Evolutionary conservation across 192 early-diverging fungal genomes (phyloP), one percentile per base, ranked within the genome.

Genomic region (Martensiomyces pterosporus): DNA sequence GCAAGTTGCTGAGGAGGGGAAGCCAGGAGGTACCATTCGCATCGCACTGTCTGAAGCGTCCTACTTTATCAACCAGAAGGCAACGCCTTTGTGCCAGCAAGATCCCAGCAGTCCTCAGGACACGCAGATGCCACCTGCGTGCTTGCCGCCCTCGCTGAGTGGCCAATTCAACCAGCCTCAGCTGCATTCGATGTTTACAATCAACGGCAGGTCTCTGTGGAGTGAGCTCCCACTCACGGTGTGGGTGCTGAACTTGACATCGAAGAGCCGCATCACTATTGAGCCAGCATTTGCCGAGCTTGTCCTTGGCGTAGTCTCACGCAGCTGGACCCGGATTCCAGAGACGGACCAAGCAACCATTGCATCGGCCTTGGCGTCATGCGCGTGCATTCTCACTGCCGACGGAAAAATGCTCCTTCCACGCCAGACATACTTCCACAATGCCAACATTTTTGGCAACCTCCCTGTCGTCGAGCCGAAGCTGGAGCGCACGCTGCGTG

Each of bases 371-470:
- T 65, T 78, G n/a, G 32, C 18, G 24, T 9, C 2, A 43, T 75
- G 24, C 24, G 52, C 15, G 39, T 90, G 88, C 56, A 81, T 92
- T 16, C 81, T 81, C 1, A 92, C 92, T 6, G 76, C 78, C 41
- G 55, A 64, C 9, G 89, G 92, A 6, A 5, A 32, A 32, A 66
- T 92, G 52, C 75, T 81, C 27, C 3, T 70, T 0, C 88, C 91
- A 0, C 48, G 39, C 6, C 85, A 91, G 12, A 64, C 84, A 0
- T 95, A 95, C 52, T 91, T 93, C 62, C 63, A 61, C 15, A 81
- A 67, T 9, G 92, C 91, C 0, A 87, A 83, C 6, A 55, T 95
- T 2, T 93, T 95, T 70, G 80, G 79, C 13, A 90, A 93, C 60
- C 64, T 95, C 18, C 90, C 92, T 1, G 77, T 83, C 2, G 75